A percentile compares a stretch with the other conserved stretches of the same genome.
These are phyloP conservation scores for Pulicaria dysenterica DNA, from an alignment of 129 eudicot species.

Conservation along the genomic window DNA sequence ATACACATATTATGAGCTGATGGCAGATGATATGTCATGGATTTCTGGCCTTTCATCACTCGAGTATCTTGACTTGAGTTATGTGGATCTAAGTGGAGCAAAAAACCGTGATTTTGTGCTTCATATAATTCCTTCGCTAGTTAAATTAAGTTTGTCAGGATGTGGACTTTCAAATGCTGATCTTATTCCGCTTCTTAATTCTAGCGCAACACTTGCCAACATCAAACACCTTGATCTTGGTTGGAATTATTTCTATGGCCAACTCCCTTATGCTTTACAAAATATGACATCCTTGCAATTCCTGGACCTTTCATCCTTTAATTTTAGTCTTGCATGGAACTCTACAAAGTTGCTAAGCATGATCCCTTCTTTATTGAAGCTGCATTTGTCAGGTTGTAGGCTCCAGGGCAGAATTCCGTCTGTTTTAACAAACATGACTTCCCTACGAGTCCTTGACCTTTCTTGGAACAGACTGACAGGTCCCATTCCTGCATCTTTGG, in stretches of 20 bases:
- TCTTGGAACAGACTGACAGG: no score
- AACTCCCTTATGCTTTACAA: not conserved
- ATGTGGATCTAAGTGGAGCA: no score
- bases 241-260: not conserved
- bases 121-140: no score
- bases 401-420: not conserved
- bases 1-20: no score
- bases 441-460: not conserved
- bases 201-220: not conserved
- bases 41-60: no score
- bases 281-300: constrained; percentile 2
- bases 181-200: not conserved
- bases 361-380: not conserved
- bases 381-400: not conserved
- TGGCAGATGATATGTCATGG: no score
- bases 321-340: not conserved
- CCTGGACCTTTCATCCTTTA: not conserved
- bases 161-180: not conserved
- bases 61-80: no score
- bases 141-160: not conserved
- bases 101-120: no score
- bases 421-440: not conserved
- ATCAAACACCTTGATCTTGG: constrained; percentile 1
- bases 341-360: not conserved
- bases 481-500: not conserved